Percentiles rank a stretch among this genome's conserved stretches.
Evolutionary conservation across 257 asterid species (phyloP).

Genomic region (Salvia hispanica): DNA sequence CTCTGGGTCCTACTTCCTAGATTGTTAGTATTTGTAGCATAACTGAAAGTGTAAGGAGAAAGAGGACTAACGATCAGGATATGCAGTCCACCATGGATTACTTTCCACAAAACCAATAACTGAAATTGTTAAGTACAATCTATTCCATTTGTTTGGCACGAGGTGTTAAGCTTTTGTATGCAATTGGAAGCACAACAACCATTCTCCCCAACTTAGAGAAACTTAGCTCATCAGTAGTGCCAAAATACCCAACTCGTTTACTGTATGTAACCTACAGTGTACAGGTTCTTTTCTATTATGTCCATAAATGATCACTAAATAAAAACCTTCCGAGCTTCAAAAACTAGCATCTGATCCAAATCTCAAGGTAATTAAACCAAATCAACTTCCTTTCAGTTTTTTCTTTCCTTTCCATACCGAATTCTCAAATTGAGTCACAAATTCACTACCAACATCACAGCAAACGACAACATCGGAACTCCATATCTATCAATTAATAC

Average conservation of each 20-base stretch:
- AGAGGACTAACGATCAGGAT: background rate
- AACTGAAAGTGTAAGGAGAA: background rate
- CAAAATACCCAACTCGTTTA: background rate
- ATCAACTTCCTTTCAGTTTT: background rate
- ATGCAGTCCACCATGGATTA: background rate
- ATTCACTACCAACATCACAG: background rate
- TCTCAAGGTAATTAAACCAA: background rate
- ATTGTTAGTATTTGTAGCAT: background rate
- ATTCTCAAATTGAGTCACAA: background rate
- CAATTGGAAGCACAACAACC: background rate
- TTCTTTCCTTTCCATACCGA: background rate
- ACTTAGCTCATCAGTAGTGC: slow-evolving; percentile 3
- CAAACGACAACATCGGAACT: background rate
- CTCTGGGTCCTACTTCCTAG: slow-evolving; percentile 2
- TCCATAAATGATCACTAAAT: slow-evolving; percentile 14
- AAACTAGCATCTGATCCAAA: slow-evolving; percentile 17
- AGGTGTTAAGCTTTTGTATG: background rate
- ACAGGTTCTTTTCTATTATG: background rate
- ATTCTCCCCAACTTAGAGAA: background rate
- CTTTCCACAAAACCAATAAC: background rate
- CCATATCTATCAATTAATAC: background rate
- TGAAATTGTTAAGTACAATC: background rate
- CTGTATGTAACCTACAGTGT: background rate
- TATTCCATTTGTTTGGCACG: background rate
- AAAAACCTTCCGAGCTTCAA: slow-evolving; percentile 1